Evolutionary conservation across 148 eudicot species (phyloP).

Genomic region (Heliosperma pusillum): DNA sequence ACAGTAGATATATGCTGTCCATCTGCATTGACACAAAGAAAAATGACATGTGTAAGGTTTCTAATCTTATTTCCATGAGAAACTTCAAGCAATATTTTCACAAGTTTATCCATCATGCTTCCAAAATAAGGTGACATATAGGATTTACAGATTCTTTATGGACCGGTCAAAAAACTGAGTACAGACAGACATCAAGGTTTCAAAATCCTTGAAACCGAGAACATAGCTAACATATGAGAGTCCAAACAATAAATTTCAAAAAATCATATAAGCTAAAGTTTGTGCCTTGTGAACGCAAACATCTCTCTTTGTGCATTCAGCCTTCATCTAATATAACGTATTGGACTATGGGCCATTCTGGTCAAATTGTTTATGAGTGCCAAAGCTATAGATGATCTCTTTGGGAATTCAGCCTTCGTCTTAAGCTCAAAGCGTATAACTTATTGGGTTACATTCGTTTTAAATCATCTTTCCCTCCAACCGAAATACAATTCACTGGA

Average conservation of each 20-base stretch:
- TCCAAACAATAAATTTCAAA: neutral
- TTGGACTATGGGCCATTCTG: no score
- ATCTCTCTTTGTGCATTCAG: neutral
- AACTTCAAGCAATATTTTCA: neutral
- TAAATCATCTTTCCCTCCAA: no score
- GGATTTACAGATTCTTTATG: neutral
- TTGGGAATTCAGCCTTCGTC: neutral
- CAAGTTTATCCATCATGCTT: neutral
- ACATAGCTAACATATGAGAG: neutral
- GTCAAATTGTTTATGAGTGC: no score
- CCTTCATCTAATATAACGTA: no score
- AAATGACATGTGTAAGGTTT: neutral
- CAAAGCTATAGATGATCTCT: no score
- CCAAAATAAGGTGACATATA: neutral
- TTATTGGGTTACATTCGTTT: no score
- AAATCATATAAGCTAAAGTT: neutral
- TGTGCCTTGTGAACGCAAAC: neutral
- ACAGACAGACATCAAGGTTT: neutral
- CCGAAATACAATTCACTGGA: no score
- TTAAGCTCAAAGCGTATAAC: neutral
- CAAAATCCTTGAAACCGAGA: neutral
- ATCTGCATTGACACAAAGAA: slow-evolving; percentile 48
- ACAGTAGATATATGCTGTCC: slow-evolving; percentile 77
- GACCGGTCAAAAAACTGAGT: neutral
- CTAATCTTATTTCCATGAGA: neutral